A percentile compares a stretch with the other conserved stretches of the same genome.
These are phyloP conservation scores for Noccaea bulbosa DNA, from an alignment of 345 rosid species.

Conservation along the genomic window DNA sequence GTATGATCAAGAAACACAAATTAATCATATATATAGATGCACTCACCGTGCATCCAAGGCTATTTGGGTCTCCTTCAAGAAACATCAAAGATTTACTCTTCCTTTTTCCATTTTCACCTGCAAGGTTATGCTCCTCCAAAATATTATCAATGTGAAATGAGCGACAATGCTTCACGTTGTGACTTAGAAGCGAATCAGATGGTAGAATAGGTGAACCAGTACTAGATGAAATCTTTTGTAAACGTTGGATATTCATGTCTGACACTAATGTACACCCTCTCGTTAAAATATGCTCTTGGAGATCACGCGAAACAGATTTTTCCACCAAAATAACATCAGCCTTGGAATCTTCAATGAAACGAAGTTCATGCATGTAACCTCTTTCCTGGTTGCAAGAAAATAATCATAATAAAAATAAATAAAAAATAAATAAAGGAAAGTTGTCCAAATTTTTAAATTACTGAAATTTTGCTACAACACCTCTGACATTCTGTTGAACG, in stretches of 20 bases:
- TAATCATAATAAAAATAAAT: neutral
- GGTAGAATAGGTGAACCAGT: conserved; percentile 64
- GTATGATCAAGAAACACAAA: too few species aligned
- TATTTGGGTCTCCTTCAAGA: conserved; percentile 68
- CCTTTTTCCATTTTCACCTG: conserved; percentile 60
- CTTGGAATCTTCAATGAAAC: conserved; percentile 54
- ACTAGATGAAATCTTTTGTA: conserved; percentile 68
- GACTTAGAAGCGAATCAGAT: conserved; percentile 49
- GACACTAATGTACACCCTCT: conserved; percentile 73
- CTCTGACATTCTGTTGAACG: conserved; percentile 66
- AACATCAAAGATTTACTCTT: conserved; percentile 82
- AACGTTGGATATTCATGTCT: conserved; percentile 74
- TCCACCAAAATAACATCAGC: conserved; percentile 81
- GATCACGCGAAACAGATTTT: conserved; percentile 73
- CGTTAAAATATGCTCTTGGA: conserved; percentile 64
- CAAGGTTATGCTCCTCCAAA: conserved; percentile 62
- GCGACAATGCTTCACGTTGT: conserved; percentile 64
- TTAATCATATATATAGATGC: neutral
- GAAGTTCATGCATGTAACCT: conserved; percentile 49
- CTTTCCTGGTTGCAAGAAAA: conserved; percentile 55
- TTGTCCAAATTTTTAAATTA: neutral
- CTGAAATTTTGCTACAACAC: neutral
- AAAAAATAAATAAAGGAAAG: neutral
- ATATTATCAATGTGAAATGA: conserved; percentile 69
- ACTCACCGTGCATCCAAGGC: conserved; percentile 78